These are phyloP conservation scores for Stachybotrys elegans DNA, from an alignment of 2,329 filamentous ascomycete genomes.

Conservation along the genomic window DNA sequence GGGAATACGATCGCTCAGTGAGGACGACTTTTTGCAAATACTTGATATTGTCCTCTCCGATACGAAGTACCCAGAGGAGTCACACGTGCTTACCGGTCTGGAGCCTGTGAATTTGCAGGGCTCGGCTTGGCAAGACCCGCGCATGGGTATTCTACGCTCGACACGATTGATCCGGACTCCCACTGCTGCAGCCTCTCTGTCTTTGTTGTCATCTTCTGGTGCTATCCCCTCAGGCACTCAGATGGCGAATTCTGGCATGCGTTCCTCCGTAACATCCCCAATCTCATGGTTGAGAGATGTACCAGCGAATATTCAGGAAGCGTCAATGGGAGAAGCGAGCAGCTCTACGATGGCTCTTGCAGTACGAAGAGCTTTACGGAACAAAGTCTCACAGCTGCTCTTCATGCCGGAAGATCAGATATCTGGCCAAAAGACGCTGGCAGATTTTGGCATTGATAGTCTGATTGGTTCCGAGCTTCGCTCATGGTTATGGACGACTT, in stretches of 20 bases:
- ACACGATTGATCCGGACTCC: not conserved
- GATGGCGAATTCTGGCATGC: not conserved
- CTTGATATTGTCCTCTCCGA: slow-evolving; percentile 13
- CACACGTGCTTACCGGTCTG: slow-evolving; percentile 17
- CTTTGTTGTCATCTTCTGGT: not conserved
- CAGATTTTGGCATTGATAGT: slow-evolving; percentile 29
- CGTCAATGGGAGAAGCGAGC: not conserved
- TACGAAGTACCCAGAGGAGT: not conserved
- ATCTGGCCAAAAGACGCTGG: slow-evolving; percentile 16
- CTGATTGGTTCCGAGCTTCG: slow-evolving; percentile 34
- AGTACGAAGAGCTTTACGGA: slow-evolving; percentile 1
- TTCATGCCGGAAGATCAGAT: slow-evolving; percentile 17
- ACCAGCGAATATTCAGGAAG: not conserved
- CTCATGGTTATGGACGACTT: slow-evolving; percentile 24
- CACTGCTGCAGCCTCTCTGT: not conserved
- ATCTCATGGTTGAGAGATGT: not conserved
- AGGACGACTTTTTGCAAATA: slow-evolving; percentile 20
- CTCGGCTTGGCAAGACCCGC: slow-evolving; percentile 9
- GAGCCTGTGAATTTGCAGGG: slow-evolving; percentile 11
- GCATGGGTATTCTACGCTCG: not conserved
- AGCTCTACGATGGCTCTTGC: not conserved
- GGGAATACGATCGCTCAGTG: slow-evolving; percentile 25
- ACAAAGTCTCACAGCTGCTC: slow-evolving; percentile 11
- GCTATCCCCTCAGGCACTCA: not conserved
- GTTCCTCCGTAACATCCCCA: not conserved